Percentiles rank a stretch among this genome's conserved stretches.
phyloP scores from a whole-genome alignment of 371 early-diverging fungal species.

The Syncephalastrum sp. region DNA sequence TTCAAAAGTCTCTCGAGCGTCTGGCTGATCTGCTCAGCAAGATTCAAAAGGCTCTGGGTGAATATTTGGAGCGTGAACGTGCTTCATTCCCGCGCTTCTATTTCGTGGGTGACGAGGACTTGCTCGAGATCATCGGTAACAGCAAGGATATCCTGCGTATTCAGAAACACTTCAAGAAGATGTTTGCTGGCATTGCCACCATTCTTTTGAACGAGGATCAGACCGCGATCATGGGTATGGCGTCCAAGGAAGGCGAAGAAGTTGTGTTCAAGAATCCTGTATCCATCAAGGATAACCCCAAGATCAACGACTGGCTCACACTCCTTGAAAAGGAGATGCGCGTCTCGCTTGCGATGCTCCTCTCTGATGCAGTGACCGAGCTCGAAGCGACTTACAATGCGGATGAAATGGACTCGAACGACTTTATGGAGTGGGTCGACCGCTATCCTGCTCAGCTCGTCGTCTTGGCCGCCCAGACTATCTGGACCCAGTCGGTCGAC shows the following conservation, averaged over 20 bases:
- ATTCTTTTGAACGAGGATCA: conserved; percentile 80
- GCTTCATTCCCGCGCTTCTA: conserved; percentile 98
- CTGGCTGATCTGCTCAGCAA: conserved; percentile 89
- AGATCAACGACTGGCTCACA: conserved; percentile 97
- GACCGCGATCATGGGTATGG: conserved; percentile 77
- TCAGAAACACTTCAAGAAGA: conserved; percentile 98
- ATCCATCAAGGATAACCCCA: conserved; percentile 77
- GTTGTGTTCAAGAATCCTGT: conserved; percentile 82
- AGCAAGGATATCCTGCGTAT: conserved; percentile 93
- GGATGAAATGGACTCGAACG: conserved; percentile 54
- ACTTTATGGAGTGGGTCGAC: conserved; percentile 86
- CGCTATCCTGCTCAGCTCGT: conserved; percentile 92
- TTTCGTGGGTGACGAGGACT: conserved; percentile 99
- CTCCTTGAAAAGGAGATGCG: conserved; percentile 94
- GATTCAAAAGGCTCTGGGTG: conserved; percentile 98
- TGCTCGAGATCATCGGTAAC: conserved; percentile 98
- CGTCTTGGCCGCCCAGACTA: conserved; percentile 86
- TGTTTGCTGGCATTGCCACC: conserved; percentile 97
- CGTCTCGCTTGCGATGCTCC: conserved; percentile 72
- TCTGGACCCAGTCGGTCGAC: conserved; percentile 92
- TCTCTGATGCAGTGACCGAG: conserved; percentile 73
- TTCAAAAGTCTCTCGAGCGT: conserved; percentile 95
- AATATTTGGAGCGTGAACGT: conserved; percentile 96
- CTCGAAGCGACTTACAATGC: conserved; percentile 67
- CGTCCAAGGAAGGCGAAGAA: conserved; percentile 92